phyloP scores from a whole-genome alignment of 1,284 basidiomycete species.

The Ceratobasidium sp. region DNA sequence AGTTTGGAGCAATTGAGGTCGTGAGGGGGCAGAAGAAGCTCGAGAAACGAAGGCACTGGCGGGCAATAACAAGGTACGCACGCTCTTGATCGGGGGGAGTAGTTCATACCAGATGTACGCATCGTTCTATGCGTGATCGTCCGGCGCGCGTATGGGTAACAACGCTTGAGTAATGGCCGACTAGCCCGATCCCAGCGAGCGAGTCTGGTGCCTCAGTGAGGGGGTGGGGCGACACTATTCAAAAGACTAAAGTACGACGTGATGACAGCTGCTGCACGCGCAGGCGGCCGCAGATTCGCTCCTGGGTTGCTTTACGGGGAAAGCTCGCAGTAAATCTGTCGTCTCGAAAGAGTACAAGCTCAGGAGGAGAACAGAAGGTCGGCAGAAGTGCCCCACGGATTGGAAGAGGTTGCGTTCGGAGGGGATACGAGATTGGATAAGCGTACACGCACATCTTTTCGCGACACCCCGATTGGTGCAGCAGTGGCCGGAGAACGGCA shows the following conservation, averaged over 20 bases:
- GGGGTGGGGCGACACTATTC: not conserved
- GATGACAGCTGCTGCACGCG: constrained; percentile 2
- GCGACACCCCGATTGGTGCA: constrained; percentile 15
- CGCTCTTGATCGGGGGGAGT: constrained; percentile 6
- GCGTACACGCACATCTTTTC: constrained; percentile 15
- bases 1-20: not conserved
- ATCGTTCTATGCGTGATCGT: no score
- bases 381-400: not conserved
- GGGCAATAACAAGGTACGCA: constrained; percentile 11
- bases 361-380: no score
- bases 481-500: not conserved
- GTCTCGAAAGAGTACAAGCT: not conserved
- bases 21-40: constrained; percentile 1
- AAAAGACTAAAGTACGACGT: constrained; percentile 14
- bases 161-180: not conserved
- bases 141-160: not conserved
- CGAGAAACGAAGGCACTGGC: not conserved
- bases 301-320: constrained; percentile 4
- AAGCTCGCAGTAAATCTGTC: constrained; percentile 4
- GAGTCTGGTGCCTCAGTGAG: not conserved
- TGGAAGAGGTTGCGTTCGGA: constrained; percentile 18
- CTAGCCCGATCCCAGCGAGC: not conserved
- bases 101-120: not conserved
- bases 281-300: constrained; percentile 4
- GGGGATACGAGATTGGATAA: constrained; percentile 12